Evolutionary conservation across 2,329 filamentous ascomycete genomes (phyloP), one percentile per base, ranked within the genome.

Genomic region (Colletotrichum agaves): DNA sequence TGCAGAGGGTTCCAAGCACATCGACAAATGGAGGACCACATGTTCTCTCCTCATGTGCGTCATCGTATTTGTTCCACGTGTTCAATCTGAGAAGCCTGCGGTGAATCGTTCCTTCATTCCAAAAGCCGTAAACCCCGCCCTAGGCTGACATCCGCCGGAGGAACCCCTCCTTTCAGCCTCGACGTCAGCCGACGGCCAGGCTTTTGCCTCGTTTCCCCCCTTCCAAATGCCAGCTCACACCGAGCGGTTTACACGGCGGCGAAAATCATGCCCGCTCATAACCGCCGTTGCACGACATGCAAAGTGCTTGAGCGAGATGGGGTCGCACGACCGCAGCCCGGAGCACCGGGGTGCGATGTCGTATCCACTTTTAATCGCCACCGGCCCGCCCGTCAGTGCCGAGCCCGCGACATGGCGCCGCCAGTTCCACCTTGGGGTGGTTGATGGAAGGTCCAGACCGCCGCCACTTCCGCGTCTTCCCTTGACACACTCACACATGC

Each of bases 341-440:
- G 53, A 44, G 46, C 27, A 65, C 61, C 61, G 65, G 33, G 35
- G 47, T 37, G 53, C n/a, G 61, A 43, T 33, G 43, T 21, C 35
- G 21, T n/a, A n/a, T 33, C 47, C 58, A 61, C 58, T 27, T 41
- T n/a, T 10, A 37, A 50, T 17, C 53, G 17, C 13, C 53, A 37
- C 61, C 63, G 46, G 27, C 53, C 61, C 65, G 33, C 65, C 21
- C 23, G 19, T 59, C 65, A 60, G 60, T 13, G 17, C 64, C 52
- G 61, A 61, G 61, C 31, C 65, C 61, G 65, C 61, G 61, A 63
- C 19, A 46, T 21, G 10, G 10, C 19, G 27, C 53, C 21, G 44
- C 13, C 17, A 19, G 19, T 52, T 41, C 58, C 41, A 37, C 31
- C 15, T 17, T 21, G 31, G 53, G 35, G 47, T 37, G 12, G 35